These are phyloP conservation scores for Calocybe gangraenosa DNA, from an alignment of 768 basidiomycete genomes.

Conservation along the genomic window DNA sequence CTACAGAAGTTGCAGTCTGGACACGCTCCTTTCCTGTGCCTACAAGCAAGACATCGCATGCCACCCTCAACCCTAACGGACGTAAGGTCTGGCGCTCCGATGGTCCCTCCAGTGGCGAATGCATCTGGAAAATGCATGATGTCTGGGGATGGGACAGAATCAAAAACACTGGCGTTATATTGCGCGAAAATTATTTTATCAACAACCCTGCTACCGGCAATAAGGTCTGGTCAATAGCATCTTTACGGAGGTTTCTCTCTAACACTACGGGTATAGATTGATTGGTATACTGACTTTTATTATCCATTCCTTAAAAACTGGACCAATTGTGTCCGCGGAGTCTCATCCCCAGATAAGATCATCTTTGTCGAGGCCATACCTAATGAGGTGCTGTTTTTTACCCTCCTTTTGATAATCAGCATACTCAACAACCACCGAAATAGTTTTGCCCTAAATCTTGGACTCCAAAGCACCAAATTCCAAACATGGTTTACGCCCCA, in stretches of 20 bases:
- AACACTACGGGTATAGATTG: constrained; percentile 42
- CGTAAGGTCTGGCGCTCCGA: constrained; percentile 67
- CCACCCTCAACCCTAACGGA: constrained; percentile 55
- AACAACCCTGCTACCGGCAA: constrained; percentile 60
- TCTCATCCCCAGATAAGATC: constrained; percentile 49
- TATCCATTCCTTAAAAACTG: constrained; percentile 72
- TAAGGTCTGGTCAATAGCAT: constrained; percentile 37
- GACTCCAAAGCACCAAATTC: constrained; percentile 59
- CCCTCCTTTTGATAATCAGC: neutral
- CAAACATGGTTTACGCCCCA: constrained; percentile 33
- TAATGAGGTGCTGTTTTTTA: constrained; percentile 65
- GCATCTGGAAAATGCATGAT: constrained; percentile 88
- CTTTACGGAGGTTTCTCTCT: neutral
- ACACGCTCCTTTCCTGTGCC: constrained; percentile 87
- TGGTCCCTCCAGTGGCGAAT: constrained; percentile 68
- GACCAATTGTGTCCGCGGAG: constrained; percentile 52
- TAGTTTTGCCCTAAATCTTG: constrained; percentile 81
- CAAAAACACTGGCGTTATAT: constrained; percentile 63
- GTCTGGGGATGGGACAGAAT: constrained; percentile 86
- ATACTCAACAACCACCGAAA: constrained; percentile 2
- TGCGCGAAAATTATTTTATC: constrained; percentile 83
- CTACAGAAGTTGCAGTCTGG: constrained; percentile 76
- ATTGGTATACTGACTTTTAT: constrained; percentile 87
- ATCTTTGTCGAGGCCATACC: constrained; percentile 86
- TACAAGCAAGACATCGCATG: constrained; percentile 57